Evolutionary conservation across 1,139 yeast genomes (phyloP).

Genomic region (Waltiozyma sp.): DNA sequence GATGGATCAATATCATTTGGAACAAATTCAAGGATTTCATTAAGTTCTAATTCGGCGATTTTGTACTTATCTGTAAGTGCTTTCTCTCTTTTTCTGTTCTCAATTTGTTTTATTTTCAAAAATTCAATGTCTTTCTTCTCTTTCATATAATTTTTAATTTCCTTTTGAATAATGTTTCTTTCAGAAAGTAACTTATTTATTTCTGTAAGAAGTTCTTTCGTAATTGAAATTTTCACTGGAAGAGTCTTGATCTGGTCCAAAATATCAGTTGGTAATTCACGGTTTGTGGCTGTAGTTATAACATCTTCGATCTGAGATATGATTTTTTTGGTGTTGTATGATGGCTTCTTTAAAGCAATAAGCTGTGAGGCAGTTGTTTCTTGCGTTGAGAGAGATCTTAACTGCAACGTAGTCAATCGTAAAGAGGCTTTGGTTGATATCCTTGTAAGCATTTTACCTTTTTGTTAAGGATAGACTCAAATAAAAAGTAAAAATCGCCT

Average conservation of each 20-base stretch:
- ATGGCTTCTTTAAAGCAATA: constrained; percentile 27
- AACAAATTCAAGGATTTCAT: constrained; percentile 36
- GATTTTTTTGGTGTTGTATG: constrained; percentile 38
- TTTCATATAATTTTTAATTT: constrained; percentile 19
- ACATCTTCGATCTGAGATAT: constrained; percentile 28
- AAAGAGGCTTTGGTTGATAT: not conserved
- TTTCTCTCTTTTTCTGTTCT: constrained; percentile 9
- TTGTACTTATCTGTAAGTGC: constrained; percentile 8
- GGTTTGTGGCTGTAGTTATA: constrained; percentile 33
- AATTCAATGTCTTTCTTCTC: constrained; percentile 16
- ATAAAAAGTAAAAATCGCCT: no score
- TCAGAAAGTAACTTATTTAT: constrained; percentile 18
- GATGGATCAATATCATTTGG: constrained; percentile 58
- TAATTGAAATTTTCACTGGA: constrained; percentile 17
- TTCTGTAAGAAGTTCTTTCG: constrained; percentile 5
- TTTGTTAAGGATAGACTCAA: not conserved
- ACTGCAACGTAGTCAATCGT: not conserved
- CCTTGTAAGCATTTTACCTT: not conserved
- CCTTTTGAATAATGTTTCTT: constrained; percentile 21
- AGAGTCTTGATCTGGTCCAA: constrained; percentile 26
- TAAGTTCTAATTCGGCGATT: constrained; percentile 28
- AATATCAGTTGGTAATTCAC: constrained; percentile 28
- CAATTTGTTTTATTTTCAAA: constrained; percentile 17
- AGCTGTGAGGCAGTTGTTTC: not conserved
- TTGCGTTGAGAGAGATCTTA: not conserved